Conservation (phyloP, 306 rosid species). For the Morella rubra region DNA sequence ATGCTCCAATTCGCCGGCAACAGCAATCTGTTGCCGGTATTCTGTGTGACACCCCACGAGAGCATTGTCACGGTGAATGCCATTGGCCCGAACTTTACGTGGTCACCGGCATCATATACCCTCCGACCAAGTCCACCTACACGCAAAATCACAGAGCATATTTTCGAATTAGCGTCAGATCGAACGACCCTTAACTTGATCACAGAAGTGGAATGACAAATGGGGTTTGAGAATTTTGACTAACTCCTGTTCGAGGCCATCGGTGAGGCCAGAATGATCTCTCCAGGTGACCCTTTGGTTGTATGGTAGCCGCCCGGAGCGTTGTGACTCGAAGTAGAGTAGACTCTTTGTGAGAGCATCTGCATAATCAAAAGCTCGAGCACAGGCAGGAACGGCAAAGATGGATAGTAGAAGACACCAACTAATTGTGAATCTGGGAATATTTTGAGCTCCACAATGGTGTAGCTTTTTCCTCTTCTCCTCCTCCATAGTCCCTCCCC, state of each 20-base stretch:
- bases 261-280: conserved; percentile 94
- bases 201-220: not conserved
- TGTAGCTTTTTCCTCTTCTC: conserved; percentile 6
- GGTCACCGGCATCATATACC: conserved; percentile 98
- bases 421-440: conserved; percentile 25
- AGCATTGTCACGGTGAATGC: conserved; percentile 97
- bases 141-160: conserved; percentile 3
- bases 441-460: conserved; percentile 25
- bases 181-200: not conserved
- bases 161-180: conserved; percentile 14
- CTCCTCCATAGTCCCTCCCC: conserved; percentile 49
- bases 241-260: conserved; percentile 90
- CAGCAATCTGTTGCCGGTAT: conserved; percentile 57
- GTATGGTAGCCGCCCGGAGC: conserved; percentile 89
- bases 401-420: conserved; percentile 34
- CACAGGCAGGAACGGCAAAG: conserved; percentile 25
- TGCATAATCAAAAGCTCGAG: conserved; percentile 55
- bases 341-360: conserved; percentile 89
- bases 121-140: conserved; percentile 96
- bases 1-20: conserved; percentile 76
- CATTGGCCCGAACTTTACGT: conserved; percentile 97
- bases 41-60: conserved; percentile 86
- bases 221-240: conserved; percentile 20
- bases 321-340: conserved; percentile 91
- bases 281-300: conserved; percentile 96